A percentile compares a stretch with the other conserved stretches of the same genome.
These are phyloP conservation scores for Anisogramma anomala DNA, from an alignment of 2,329 filamentous ascomycete genomes.

Conservation along the genomic window DNA sequence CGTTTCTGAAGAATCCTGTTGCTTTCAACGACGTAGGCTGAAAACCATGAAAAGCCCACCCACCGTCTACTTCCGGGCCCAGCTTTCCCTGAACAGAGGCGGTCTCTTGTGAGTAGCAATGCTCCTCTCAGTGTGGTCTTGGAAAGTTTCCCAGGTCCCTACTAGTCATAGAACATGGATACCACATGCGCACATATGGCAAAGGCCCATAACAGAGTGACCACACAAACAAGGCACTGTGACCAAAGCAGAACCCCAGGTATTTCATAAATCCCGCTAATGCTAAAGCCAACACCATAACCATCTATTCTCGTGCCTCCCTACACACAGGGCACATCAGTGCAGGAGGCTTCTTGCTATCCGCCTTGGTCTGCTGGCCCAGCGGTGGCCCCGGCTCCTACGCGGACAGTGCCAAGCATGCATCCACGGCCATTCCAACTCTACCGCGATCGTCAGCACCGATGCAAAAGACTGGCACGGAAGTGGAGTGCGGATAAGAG, in stretches of 20 bases:
- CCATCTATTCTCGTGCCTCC: no score
- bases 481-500: slow-evolving; percentile 15
- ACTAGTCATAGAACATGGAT: no score
- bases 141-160: no score
- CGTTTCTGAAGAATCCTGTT: no score
- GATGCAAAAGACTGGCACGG: not conserved
- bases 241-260: not conserved
- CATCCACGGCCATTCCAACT: slow-evolving; percentile 76
- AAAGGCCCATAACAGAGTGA: not conserved
- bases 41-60: no score
- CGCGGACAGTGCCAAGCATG: slow-evolving; percentile 59
- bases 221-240: not conserved
- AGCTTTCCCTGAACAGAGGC: no score
- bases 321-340: not conserved
- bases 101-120: no score
- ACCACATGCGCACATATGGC: not conserved
- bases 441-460: slow-evolving; percentile 31
- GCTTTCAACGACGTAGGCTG: no score
- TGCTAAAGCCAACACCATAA: not conserved
- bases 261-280: slow-evolving; percentile 1
- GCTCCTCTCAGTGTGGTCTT: no score
- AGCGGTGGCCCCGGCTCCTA: slow-evolving; percentile 16
- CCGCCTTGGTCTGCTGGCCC: not conserved
- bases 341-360: not conserved
- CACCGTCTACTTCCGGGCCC: no score